Evolutionary conservation across 2,329 filamentous ascomycete genomes (phyloP).

Genomic region (Coniochaeta sp.): DNA sequence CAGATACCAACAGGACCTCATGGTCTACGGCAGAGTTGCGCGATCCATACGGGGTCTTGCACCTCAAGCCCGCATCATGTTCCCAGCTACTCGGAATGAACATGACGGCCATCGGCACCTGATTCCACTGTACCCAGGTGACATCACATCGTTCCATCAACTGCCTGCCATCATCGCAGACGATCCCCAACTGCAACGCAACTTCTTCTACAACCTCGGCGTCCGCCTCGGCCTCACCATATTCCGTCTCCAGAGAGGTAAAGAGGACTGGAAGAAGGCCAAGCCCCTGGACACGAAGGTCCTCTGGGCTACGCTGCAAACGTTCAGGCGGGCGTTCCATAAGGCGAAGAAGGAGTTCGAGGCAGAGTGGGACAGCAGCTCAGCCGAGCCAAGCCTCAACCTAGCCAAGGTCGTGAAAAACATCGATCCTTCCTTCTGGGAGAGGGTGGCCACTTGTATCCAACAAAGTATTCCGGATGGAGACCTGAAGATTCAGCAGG

Average conservation of each 20-base stretch:
- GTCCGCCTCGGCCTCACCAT: constrained; percentile 31
- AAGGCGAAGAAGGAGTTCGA: background rate
- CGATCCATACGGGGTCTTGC: background rate
- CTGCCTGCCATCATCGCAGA: background rate
- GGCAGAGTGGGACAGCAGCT: background rate
- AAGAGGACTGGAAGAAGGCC: background rate
- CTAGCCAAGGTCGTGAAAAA: constrained; percentile 22
- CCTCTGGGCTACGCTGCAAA: background rate
- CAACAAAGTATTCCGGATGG: background rate
- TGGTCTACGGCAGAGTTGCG: background rate
- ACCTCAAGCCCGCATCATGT: background rate
- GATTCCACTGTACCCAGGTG: background rate
- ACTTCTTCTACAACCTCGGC: constrained; percentile 24
- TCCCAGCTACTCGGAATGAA: background rate
- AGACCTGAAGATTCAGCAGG: background rate
- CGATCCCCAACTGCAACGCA: background rate
- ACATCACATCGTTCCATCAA: background rate
- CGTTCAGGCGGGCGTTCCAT: background rate
- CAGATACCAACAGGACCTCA: constrained; percentile 4
- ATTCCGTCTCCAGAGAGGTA: background rate
- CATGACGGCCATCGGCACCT: background rate
- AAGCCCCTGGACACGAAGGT: background rate
- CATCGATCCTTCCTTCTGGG: constrained; percentile 18
- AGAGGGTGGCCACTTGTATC: no score
- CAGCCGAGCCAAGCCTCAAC: constrained; percentile 1